phyloP scores from a whole-genome alignment of 805 yeast species.

The Lipomyces yamadae region DNA sequence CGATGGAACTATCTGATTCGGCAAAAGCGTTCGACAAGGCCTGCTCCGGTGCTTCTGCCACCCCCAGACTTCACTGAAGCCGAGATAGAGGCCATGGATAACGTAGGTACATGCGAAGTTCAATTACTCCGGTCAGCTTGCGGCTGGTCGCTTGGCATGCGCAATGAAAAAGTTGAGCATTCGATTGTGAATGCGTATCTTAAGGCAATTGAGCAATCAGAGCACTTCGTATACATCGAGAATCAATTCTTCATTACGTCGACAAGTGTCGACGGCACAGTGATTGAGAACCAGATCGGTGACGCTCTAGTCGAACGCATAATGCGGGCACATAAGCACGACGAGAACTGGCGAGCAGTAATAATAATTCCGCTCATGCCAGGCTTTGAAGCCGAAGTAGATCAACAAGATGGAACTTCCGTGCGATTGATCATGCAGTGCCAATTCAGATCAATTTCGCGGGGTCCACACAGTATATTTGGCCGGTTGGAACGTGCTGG shows the following conservation, averaged over 20 bases:
- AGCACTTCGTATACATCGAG: slow-evolving; percentile 91
- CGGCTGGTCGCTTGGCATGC: slow-evolving; percentile 87
- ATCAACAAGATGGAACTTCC: slow-evolving; percentile 91
- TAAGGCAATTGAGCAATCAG: slow-evolving; percentile 86
- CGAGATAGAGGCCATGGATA: slow-evolving; percentile 62
- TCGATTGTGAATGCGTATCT: slow-evolving; percentile 93
- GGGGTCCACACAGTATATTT: slow-evolving; percentile 87
- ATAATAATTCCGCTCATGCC: slow-evolving; percentile 96
- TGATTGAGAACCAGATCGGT: slow-evolving; percentile 85
- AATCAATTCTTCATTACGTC: slow-evolving; percentile 94
- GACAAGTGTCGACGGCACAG: slow-evolving; percentile 81
- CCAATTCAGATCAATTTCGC: slow-evolving; percentile 88
- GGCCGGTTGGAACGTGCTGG: slow-evolving; percentile 78
- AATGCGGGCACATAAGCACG: slow-evolving; percentile 79
- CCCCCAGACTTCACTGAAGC: slow-evolving; percentile 83
- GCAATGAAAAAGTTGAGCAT: slow-evolving; percentile 69
- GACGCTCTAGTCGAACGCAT: slow-evolving; percentile 98
- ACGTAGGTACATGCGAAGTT: slow-evolving; percentile 87
- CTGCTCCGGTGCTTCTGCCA: slow-evolving; percentile 89
- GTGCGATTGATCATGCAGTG: slow-evolving; percentile 96
- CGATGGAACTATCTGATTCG: slow-evolving; percentile 94
- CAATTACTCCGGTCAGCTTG: slow-evolving; percentile 90
- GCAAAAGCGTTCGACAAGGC: slow-evolving; percentile 92
- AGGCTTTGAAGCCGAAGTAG: slow-evolving; percentile 93
- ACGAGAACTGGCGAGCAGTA: slow-evolving; percentile 84